Evolutionary conservation across 768 basidiomycete genomes (phyloP), one percentile per base, ranked within the genome.

Genomic region (Tulasnella sp.): DNA sequence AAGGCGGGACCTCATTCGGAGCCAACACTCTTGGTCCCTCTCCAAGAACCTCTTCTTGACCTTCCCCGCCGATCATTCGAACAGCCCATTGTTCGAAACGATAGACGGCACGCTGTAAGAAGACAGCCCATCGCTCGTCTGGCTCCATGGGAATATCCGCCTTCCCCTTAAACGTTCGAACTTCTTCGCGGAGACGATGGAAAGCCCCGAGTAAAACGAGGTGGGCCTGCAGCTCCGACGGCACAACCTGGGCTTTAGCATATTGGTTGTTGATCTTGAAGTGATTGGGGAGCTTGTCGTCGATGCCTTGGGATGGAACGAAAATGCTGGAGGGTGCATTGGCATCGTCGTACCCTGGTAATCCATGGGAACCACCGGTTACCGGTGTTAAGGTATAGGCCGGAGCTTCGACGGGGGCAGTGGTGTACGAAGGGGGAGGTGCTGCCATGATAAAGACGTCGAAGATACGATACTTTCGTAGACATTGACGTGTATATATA

Each of bases 1-100:
- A 39, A 7, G 82, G 82, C 3, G 80, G 80, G 9, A 77, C n/a
- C 13, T 57, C 48, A 5, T 75, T n/a, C 9, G 77, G 55, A 51
- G 35, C 26, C 55, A 67, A 61, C 2, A 26, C 48, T 3, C 15
- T 39, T 5, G 44, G 46, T 15, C 46, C 46, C 7, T 74, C 73
- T 16, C 42, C 73, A 20, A 55, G 46, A n/a, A 23, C 9, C 37
- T 77, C 61, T n/a, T 77, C 78, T 16, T 44, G 46, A 32, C 16
- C 75, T 42, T 39, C 46, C 5, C 46, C 48, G 13, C 42, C 40
- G 20, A 75, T 46, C 20, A 74, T 32, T 3, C 72, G 46, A 13
- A 46, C 70, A 23, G 67, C 72, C 80, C 80, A 81, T n/a, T 70
- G 51, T 20, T 75, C 72, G 48, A 35, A 35, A 35, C 35, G 35